Percentiles rank a stretch among this genome's conserved stretches.
Evolutionary conservation across 441 rosid species (phyloP).

Genomic region (Aquilaria agallochum): DNA sequence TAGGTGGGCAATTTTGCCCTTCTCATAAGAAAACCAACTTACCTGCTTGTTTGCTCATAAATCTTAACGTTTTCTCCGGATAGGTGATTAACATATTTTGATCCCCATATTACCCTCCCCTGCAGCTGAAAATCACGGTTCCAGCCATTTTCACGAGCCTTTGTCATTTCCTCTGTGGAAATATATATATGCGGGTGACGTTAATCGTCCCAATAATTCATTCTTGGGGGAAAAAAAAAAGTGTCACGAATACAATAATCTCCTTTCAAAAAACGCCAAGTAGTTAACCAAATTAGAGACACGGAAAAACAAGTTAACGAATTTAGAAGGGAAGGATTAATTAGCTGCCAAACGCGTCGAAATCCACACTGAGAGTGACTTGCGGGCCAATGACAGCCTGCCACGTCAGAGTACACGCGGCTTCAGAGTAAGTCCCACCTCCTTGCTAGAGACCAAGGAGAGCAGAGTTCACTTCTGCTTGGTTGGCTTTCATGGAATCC

Average conservation of each 20-base stretch:
- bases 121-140: conserved; percentile 8
- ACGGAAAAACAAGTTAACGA: not conserved
- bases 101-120: not conserved
- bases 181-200: not conserved
- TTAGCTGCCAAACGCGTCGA: conserved; percentile 12
- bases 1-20: too few species aligned
- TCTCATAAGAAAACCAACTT: too few species aligned
- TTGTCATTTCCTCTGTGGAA: conserved; percentile 12
- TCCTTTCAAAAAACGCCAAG: conserved; percentile 5
- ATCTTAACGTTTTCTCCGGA: too few species aligned
- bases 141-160: conserved; percentile 25
- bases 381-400: not conserved
- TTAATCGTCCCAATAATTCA: conserved; percentile 12
- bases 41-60: too few species aligned
- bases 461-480: too few species aligned
- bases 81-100: not conserved
- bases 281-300: not conserved
- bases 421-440: not conserved
- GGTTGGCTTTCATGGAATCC: too few species aligned
- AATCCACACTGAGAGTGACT: not conserved
- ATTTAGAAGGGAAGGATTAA: too few species aligned
- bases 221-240: not conserved
- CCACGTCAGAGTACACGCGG: conserved; percentile 6
- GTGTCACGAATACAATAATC: conserved; percentile 23
- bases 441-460: too few species aligned